These are phyloP conservation scores for Mycena citricolor DNA, from an alignment of 1,284 basidiomycete genomes.

Conservation along the genomic window DNA sequence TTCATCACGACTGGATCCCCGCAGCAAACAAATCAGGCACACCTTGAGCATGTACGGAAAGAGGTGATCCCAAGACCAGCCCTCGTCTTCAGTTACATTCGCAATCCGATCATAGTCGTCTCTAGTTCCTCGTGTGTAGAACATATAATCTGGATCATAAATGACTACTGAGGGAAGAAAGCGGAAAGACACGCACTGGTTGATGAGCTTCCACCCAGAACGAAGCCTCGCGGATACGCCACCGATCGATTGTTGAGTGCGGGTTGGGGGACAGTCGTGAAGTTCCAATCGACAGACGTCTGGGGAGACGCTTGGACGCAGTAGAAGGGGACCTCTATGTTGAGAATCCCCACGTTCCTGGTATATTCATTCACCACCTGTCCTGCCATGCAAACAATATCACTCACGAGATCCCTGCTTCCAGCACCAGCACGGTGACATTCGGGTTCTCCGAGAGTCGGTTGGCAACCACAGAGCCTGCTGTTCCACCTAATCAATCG, in stretches of 20 bases:
- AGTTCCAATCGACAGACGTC: conserved; percentile 13
- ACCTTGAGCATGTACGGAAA: conserved; percentile 19
- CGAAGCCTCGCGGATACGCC: conserved; percentile 20
- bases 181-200: conserved; percentile 22
- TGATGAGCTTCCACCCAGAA: conserved; percentile 25
- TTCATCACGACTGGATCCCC: not conserved
- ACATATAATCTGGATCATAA: conserved; percentile 23
- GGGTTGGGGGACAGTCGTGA: conserved; percentile 10
- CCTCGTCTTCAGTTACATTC: conserved; percentile 25
- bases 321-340: conserved; percentile 27
- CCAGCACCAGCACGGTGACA: conserved; percentile 29
- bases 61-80: conserved; percentile 31
- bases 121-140: conserved; percentile 30
- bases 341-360: conserved; percentile 27
- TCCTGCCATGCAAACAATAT: not conserved
- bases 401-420: conserved; percentile 28
- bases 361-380: not conserved
- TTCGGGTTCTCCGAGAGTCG: conserved; percentile 28
- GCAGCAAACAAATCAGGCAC: not conserved
- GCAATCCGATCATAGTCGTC: conserved; percentile 31
- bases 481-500: conserved; percentile 25
- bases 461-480: conserved; percentile 28
- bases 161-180: not conserved
- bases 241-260: conserved; percentile 14
- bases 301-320: conserved; percentile 19